Evolutionary conservation across 2,329 filamentous ascomycete genomes (phyloP), one percentile per base, ranked within the genome.

Genomic region (Fusarium dimerum): DNA sequence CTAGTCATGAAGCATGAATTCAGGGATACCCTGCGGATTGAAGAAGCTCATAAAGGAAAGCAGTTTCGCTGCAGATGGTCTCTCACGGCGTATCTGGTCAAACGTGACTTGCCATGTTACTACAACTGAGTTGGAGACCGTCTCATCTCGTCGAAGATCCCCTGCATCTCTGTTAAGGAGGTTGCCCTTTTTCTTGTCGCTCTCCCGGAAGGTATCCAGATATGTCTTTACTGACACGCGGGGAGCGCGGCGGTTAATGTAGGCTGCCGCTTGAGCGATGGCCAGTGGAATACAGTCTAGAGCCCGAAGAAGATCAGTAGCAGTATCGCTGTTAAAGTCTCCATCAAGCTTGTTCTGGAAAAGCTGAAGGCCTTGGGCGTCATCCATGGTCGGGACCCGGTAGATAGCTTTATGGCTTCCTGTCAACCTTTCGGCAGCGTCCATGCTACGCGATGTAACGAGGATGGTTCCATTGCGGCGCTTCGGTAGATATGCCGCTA

Each of bases 281-380:
- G 69, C 67, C 0, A 71, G 57, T 1, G 68, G 68, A 16, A 70
- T 67, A 34, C 43, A 59, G 15, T 69, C 67, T 0, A 71, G 54
- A 3, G 42, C 47, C 2, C 12, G 5, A 15, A 61, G 44, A 5
- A 68, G 62, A 7, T 62, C 12, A 6, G 29, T 2, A 6, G 54
- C 47, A 10, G 47, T 9, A 11, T 34, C 40, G 4, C 32, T 10
- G 4, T 57, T n/a, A 7, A 55, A 49, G 13, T 15, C 7, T 16
- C 8, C 20, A 0, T 43, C 11, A 0, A 64, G 47, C 42, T 63
- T 65, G 1, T 56, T 63, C 7, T 10, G 20, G 12, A 64, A 40
- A 30, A 66, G 57, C 4, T 38, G 6, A 0, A 61, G 39, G 1
- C 54, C 54, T 43, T 61, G 41, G 6, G 38, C 5, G 3, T 52